These are phyloP conservation scores for Amaranthus palmeri DNA, from an alignment of 148 eudicot genomes.

Conservation along the genomic window DNA sequence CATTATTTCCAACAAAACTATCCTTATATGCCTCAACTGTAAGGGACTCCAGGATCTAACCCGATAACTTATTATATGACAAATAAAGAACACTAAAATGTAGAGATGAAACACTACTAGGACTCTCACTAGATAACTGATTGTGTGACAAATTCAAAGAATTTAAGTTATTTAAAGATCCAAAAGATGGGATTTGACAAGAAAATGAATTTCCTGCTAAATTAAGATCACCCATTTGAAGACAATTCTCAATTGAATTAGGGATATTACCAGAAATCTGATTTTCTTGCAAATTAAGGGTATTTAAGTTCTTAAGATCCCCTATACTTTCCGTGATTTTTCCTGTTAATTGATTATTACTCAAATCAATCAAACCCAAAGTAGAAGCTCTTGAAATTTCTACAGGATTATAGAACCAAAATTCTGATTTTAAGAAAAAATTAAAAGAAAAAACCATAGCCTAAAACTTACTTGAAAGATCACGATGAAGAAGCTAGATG, in stretches of 20 bases:
- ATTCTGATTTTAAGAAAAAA: no score
- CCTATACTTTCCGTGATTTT: constrained; percentile 47
- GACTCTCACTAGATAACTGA: constrained; percentile 61
- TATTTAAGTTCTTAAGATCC: constrained; percentile 37
- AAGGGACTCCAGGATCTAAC: constrained; percentile 60
- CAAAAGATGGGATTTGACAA: constrained; percentile 60
- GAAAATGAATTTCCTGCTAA: constrained; percentile 56
- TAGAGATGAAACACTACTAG: constrained; percentile 47
- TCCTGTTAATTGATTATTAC: constrained; percentile 50
- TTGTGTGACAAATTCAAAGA: constrained; percentile 67
- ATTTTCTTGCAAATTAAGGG: constrained; percentile 52
- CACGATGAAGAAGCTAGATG: no score
- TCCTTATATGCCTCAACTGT: constrained; percentile 47
- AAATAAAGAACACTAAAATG: constrained; percentile 70
- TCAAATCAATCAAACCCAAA: constrained; percentile 42
- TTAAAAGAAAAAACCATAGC: no score
- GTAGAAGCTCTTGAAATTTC: constrained; percentile 47
- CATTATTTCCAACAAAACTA: constrained; percentile 63
- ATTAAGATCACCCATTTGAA: constrained; percentile 51
- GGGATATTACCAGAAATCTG: constrained; percentile 62
- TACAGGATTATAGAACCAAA: constrained; percentile 20
- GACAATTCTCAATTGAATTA: constrained; percentile 45
- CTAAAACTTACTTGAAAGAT: no score
- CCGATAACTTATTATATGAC: constrained; percentile 58
- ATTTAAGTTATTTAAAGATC: constrained; percentile 51